Conservation (phyloP, 257 asterid species). For the Linaria vulgaris region DNA sequence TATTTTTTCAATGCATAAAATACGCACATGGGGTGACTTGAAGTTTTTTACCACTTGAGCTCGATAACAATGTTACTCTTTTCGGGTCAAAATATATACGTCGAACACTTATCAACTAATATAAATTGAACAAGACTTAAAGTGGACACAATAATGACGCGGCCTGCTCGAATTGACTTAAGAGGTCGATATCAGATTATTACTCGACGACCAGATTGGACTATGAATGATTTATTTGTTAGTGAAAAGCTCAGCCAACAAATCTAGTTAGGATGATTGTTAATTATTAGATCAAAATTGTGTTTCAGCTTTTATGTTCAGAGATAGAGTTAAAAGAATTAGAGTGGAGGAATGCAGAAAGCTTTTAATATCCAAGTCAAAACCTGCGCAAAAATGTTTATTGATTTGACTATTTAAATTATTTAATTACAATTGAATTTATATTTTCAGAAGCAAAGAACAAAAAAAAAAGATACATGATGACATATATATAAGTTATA, state of each 20-base stretch:
- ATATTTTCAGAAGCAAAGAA: too few species aligned
- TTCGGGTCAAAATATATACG: too few species aligned
- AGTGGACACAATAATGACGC: slow-evolving; percentile 50
- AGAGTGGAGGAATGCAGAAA: too few species aligned
- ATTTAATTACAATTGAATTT: too few species aligned
- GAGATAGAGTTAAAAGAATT: neutral
- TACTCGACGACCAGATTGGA: slow-evolving; percentile 52
- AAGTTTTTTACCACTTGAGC: too few species aligned
- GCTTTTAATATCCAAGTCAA: slow-evolving; percentile 34
- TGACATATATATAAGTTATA: too few species aligned
- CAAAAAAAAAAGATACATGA: too few species aligned
- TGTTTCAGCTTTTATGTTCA: neutral
- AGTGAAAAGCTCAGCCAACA: slow-evolving; percentile 57
- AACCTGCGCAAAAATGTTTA: neutral
- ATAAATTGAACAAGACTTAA: slow-evolving; percentile 16
- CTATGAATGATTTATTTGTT: slow-evolving; percentile 42
- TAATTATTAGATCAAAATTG: slow-evolving; percentile 27
- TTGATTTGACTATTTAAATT: too few species aligned
- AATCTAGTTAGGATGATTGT: slow-evolving; percentile 63
- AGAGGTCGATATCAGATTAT: slow-evolving; percentile 36
- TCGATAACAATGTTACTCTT: too few species aligned
- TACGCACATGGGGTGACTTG: too few species aligned
- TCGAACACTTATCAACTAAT: too few species aligned
- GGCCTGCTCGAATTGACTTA: slow-evolving; percentile 57
- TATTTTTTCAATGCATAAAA: too few species aligned